Evolutionary conservation across 1,284 basidiomycete species (phyloP).

Genomic region (Trichosporon sp.): DNA sequence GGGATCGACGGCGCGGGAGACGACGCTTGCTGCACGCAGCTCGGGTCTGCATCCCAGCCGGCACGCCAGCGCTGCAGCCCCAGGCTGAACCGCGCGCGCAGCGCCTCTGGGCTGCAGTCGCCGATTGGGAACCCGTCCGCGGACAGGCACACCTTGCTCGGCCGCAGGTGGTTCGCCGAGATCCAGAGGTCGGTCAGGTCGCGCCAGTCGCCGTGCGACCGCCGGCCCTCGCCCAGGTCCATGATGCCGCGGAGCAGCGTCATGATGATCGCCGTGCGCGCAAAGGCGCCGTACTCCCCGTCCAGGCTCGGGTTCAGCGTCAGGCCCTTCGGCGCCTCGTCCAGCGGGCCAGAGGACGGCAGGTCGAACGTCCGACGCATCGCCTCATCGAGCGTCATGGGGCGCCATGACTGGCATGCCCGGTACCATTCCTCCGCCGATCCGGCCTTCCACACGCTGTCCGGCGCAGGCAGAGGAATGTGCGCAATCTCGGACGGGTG

Average conservation of each 20-base stretch:
- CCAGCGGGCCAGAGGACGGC: conserved; percentile 39
- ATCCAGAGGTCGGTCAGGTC: conserved; percentile 49
- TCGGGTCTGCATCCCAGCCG: conserved; percentile 51
- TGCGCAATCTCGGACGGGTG: conserved; percentile 41
- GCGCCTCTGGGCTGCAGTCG: conserved; percentile 28
- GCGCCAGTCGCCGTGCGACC: conserved; percentile 47
- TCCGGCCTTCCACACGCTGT: conserved; percentile 50
- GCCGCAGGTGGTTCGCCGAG: conserved; percentile 33
- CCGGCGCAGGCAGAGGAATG: conserved; percentile 50
- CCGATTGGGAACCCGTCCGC: conserved; percentile 36
- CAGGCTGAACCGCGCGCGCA: conserved; percentile 34
- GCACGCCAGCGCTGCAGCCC: conserved; percentile 49
- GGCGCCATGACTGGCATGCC: conserved; percentile 35
- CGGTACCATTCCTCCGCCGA: conserved; percentile 46
- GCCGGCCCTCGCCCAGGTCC: conserved; percentile 50
- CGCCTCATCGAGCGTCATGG: conserved; percentile 45
- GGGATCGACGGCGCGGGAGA: neutral
- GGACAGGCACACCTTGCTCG: conserved; percentile 29
- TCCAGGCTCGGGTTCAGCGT: conserved; percentile 38
- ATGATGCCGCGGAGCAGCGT: conserved; percentile 50
- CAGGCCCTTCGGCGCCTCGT: conserved; percentile 32
- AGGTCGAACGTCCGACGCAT: conserved; percentile 47
- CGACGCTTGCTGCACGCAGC: conserved; percentile 28
- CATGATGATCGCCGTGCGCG: conserved; percentile 46
- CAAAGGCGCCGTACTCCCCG: conserved; percentile 49